Percentiles rank a stretch among this genome's conserved stretches.
Conservation (phyloP, 495 filamentous ascomycete genomes). For the Daldinia decipiens region DNA sequence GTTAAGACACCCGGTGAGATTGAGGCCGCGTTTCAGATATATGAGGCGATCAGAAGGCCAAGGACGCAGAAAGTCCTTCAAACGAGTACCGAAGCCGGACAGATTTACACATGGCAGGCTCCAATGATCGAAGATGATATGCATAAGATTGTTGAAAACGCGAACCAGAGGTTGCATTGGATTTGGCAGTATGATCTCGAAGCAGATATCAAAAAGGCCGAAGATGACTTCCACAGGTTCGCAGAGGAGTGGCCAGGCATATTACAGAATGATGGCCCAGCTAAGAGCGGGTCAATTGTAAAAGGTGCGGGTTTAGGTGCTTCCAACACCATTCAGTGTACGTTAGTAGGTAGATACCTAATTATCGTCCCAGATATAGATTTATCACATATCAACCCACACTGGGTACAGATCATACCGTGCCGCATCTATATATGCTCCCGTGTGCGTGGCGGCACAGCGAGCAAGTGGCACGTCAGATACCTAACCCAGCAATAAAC, state of each 20-base stretch:
- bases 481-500: neutral
- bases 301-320: neutral
- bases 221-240: constrained; percentile 36
- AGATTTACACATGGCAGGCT: constrained; percentile 53
- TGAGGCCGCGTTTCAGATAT: constrained; percentile 47
- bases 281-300: constrained; percentile 11
- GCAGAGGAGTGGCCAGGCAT: constrained; percentile 1
- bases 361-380: neutral
- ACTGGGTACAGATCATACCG: neutral
- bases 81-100: constrained; percentile 58
- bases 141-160: constrained; percentile 52
- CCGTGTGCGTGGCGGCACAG: neutral
- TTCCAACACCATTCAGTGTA: constrained; percentile 14
- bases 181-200: constrained; percentile 58
- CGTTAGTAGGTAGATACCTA: too few species aligned
- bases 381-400: neutral
- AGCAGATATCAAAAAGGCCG: constrained; percentile 44
- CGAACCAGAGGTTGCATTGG: constrained; percentile 60
- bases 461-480: neutral
- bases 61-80: constrained; percentile 60
- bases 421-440: constrained; percentile 2
- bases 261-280: constrained; percentile 16
- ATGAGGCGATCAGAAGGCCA: constrained; percentile 47
- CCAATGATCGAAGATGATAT: constrained; percentile 58
- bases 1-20: constrained; percentile 33